phyloP scores from a whole-genome alignment of 1,284 basidiomycete genomes.

The Megacollybia platyphylla region DNA sequence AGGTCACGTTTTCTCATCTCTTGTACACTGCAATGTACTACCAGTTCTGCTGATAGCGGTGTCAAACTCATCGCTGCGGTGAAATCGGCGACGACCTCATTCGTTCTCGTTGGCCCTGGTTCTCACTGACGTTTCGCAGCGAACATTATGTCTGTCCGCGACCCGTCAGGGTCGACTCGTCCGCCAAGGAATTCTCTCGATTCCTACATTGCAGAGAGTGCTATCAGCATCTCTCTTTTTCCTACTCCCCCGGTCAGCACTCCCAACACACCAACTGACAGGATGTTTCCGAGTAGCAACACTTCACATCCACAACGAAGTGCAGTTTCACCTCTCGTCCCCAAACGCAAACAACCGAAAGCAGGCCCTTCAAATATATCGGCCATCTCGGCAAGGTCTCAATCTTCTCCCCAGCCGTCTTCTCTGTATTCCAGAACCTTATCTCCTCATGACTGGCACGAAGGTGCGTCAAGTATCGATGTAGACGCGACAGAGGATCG shows the following conservation, averaged over 20 bases:
- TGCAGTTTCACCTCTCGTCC: slow-evolving; percentile 1
- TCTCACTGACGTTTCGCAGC: too few species aligned
- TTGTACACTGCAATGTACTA: too few species aligned
- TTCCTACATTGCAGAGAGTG: slow-evolving; percentile 41
- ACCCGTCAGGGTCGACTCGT: too few species aligned
- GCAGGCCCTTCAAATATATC: slow-evolving; percentile 1
- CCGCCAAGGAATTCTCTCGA: slow-evolving; percentile 23
- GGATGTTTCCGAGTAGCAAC: neutral
- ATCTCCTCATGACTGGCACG: slow-evolving; percentile 42
- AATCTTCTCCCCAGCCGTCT: slow-evolving; percentile 8
- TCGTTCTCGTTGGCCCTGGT: too few species aligned
- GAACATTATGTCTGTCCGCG: too few species aligned
- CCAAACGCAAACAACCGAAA: neutral
- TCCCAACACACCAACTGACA: slow-evolving; percentile 15
- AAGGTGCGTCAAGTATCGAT: slow-evolving; percentile 45
- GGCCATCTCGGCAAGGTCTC: neutral
- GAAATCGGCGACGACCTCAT: too few species aligned
- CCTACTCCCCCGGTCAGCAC: slow-evolving; percentile 22
- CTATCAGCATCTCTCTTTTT: slow-evolving; percentile 37
- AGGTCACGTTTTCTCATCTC: too few species aligned
- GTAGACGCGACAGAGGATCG: slow-evolving; percentile 43
- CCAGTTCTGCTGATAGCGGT: too few species aligned
- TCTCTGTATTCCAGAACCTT: slow-evolving; percentile 12
- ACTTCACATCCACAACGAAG: slow-evolving; percentile 1
- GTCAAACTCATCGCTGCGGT: too few species aligned